These are phyloP conservation scores for Endocalyx cinctus DNA, from an alignment of 2,329 filamentous ascomycete species.

Conservation along the genomic window DNA sequence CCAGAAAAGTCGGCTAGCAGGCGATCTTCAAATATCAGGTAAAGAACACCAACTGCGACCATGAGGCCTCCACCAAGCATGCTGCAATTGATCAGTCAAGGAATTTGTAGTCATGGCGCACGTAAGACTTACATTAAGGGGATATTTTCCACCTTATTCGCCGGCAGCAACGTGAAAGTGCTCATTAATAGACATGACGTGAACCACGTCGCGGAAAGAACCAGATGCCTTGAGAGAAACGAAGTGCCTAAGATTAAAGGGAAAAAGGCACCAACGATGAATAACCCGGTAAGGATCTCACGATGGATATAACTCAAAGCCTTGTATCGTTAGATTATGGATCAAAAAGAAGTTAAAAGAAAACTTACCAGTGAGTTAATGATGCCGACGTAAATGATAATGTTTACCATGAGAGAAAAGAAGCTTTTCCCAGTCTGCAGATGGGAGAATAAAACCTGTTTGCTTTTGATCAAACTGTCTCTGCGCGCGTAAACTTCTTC, in stretches of 20 bases:
- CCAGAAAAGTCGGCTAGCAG: constrained; percentile 42
- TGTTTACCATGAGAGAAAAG: constrained; percentile 58
- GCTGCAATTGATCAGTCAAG: constrained; percentile 37
- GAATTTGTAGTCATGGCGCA: neutral
- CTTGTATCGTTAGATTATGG: constrained; percentile 39
- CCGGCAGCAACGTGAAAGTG: constrained; percentile 78
- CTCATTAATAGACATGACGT: constrained; percentile 80
- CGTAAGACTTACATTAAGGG: constrained; percentile 28
- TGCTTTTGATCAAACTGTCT: constrained; percentile 62
- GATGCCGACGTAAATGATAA: constrained; percentile 64
- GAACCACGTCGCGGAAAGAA: constrained; percentile 67
- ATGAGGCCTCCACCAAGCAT: constrained; percentile 74
- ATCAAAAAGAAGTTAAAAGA: neutral
- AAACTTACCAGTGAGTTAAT: constrained; percentile 69
- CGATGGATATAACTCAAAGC: constrained; percentile 89
- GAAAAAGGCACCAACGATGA: constrained; percentile 72
- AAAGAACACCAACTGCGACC: constrained; percentile 69
- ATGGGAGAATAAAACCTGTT: constrained; percentile 64
- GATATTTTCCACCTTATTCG: constrained; percentile 76
- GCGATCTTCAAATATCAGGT: constrained; percentile 73
- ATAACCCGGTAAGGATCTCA: constrained; percentile 79
- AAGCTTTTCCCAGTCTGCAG: constrained; percentile 56
- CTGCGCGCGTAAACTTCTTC: constrained; percentile 85
- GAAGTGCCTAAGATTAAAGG: constrained; percentile 66
- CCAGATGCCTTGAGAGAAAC: constrained; percentile 64